Evolutionary conservation across 768 basidiomycete genomes (phyloP), one percentile per base, ranked within the genome.

Genomic region (Gloeopeniophorella convolvens): DNA sequence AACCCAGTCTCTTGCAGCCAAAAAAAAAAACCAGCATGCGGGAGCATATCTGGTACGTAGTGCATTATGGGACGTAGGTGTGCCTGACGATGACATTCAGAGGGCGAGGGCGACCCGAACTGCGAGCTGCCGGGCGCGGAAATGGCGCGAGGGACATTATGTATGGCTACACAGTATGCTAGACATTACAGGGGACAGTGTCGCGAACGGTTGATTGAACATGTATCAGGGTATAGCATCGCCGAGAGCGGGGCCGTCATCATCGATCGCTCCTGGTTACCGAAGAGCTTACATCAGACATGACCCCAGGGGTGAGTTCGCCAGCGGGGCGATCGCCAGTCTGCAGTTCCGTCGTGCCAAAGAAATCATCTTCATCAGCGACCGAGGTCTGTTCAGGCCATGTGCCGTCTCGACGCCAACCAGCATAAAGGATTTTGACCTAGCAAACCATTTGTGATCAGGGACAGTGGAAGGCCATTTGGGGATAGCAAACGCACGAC

Each of bases 351-450:
- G 18, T 24, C 20, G 45, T 16, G 28, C 45, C 55, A 48, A 58
- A 58, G 11, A 58, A 58, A 27, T 50, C 39, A 24, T 57, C 55
- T 2, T 58, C 55, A 24, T 58, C 57, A 13, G 42, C 32, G 30
- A 49, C 45, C 5, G 24, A 21, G 2, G 76, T 70, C 15, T 77
- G 80, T 32, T 68, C 66, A 16, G 88, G 88, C 88, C 88, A 90
- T 37, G 83, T 87, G 42, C 78, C 72, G 42, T 90, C 86, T 43
- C 78, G 78, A 39, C 85, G 64, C 88, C 88, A 90, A 30, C 82
- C 80, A 28, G 82, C 76, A 59, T 85, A 77, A 37, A 88, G 65
- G 51, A 90, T 72, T 60, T 83, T 83, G 60, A 88, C 76, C 87
- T 90, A 65, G 20, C 55, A 42, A 48, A 42, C 43, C 30, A 41